These are phyloP conservation scores for Fusarium virguliforme DNA, from an alignment of 2,329 filamentous ascomycete genomes.

Conservation along the genomic window DNA sequence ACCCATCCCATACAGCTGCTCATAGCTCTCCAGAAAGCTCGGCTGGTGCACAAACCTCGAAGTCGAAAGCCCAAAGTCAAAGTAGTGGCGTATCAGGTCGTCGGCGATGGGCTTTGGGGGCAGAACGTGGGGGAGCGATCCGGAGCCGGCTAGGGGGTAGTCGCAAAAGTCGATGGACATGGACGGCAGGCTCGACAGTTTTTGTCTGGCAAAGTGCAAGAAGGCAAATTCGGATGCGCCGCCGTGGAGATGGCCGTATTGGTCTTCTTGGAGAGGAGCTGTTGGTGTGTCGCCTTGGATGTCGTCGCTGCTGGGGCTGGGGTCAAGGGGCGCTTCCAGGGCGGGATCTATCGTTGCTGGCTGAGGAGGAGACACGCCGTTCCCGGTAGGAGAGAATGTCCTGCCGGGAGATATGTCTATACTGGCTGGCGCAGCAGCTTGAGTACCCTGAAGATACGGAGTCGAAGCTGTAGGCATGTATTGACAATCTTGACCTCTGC, in stretches of 20 bases:
- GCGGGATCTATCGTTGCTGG: background rate
- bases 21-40: background rate
- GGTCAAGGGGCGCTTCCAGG: background rate
- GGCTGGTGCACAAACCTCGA: background rate
- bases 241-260: background rate
- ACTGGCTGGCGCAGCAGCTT: background rate
- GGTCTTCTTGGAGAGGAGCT: background rate
- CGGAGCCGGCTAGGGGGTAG: background rate
- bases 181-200: background rate
- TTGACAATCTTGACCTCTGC: constrained; percentile 15
- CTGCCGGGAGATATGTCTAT: background rate
- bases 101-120: background rate
- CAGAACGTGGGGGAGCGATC: background rate
- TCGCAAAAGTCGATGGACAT: constrained; percentile 1
- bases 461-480: constrained; percentile 19
- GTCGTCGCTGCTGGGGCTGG: background rate
- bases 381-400: background rate
- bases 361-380: background rate
- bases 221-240: background rate
- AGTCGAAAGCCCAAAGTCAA: background rate
- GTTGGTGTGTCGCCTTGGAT: background rate
- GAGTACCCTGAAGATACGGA: background rate
- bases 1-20: background rate
- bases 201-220: background rate
- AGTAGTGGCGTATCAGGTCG: background rate